A percentile compares a stretch with the other conserved stretches of the same genome.
These are phyloP conservation scores for Pilatotrama ljubarskyi DNA, from an alignment of 768 basidiomycete species.

Conservation along the genomic window DNA sequence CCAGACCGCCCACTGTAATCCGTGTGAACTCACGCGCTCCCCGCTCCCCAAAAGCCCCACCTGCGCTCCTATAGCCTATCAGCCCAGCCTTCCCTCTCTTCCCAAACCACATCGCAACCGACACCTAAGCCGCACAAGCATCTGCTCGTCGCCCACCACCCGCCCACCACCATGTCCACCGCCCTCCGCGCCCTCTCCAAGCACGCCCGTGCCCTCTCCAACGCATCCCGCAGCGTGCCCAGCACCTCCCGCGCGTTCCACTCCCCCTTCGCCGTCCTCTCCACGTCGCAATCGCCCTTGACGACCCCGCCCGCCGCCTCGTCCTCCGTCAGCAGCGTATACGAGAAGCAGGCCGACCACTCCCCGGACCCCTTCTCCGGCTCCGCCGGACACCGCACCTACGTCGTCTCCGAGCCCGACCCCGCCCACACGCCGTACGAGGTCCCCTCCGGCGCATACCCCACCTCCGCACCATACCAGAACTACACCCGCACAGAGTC, in stretches of 20 bases:
- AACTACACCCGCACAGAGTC: slow-evolving; percentile 43
- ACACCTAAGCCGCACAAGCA: too few relatives aligned
- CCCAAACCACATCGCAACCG: not conserved
- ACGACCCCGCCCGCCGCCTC: slow-evolving; percentile 34
- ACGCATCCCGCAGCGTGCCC: slow-evolving; percentile 22
- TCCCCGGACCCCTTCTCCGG: slow-evolving; percentile 49
- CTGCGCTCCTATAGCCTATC: not conserved
- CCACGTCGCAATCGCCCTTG: slow-evolving; percentile 35
- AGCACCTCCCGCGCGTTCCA: slow-evolving; percentile 55
- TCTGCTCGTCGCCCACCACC: too few relatives aligned
- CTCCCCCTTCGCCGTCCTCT: slow-evolving; percentile 60
- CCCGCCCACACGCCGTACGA: slow-evolving; percentile 58
- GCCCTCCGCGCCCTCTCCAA: slow-evolving; percentile 30
- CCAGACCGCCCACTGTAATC: slow-evolving; percentile 1
- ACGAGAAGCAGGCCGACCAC: slow-evolving; percentile 64
- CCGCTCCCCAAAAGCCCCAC: slow-evolving; percentile 16
- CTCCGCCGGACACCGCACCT: slow-evolving; percentile 53
- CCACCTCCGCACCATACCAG: slow-evolving; percentile 40
- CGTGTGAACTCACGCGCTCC: not conserved
- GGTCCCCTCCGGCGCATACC: slow-evolving; percentile 69
- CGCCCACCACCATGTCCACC: slow-evolving; percentile 30
- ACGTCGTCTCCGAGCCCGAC: slow-evolving; percentile 76
- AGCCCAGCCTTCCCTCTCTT: not conserved
- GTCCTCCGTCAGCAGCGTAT: slow-evolving; percentile 33
- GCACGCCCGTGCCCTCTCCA: slow-evolving; percentile 33